Base-by-base conservation (phyloP, 2,329 filamentous ascomycete genomes). In the Penicillium frequentans region DNA sequence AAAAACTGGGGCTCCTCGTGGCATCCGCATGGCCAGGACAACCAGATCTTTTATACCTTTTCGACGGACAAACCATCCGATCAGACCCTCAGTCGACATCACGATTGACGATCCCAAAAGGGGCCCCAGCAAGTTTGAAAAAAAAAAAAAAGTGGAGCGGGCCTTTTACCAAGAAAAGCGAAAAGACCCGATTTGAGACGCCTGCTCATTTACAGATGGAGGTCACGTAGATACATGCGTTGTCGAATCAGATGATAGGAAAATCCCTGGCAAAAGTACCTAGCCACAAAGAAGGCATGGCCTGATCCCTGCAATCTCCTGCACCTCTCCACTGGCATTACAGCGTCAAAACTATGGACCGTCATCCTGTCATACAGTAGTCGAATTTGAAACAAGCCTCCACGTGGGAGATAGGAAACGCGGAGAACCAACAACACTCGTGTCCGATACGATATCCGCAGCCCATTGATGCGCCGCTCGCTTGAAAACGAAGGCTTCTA, bases 261-360 rank as follows among this genome's bases (percentile, higher is more conserved):
- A 35, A 48, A 48, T n/a, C 35, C 6, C 16, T n/a, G 35, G 55
- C 24, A 44, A 24, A 27, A 9, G 27, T 24, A 5, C 50, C 46
- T 31, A 49, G 44, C n/a, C 46, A 48, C 49, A 47, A 61, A 48
- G 49, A 55, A 52, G 33, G 50, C 23, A 52, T 64, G 58, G 62
- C 56, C 57, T 62, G 64, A 64, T 64, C 59, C 61, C 44, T 65
- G 55, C 44, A 62, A 46, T 53, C 23, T 45, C 50, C 50, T 50
- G 21, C 43, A 39, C 50, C 49, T 13, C 43, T 56, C 54, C 42
- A 59, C 37, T 7, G 59, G 16, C 46, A 26, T 29, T 24, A 44
- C 27, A 26, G 35, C 21, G 19, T 19, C 35, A 23, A 48, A 52
- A 37, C 49, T 59, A 52, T 53, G 23, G 24, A 24, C 14, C 21